These are phyloP conservation scores for Sanghuangporus weigelae DNA, from an alignment of 1,284 basidiomycete genomes.

Conservation along the genomic window DNA sequence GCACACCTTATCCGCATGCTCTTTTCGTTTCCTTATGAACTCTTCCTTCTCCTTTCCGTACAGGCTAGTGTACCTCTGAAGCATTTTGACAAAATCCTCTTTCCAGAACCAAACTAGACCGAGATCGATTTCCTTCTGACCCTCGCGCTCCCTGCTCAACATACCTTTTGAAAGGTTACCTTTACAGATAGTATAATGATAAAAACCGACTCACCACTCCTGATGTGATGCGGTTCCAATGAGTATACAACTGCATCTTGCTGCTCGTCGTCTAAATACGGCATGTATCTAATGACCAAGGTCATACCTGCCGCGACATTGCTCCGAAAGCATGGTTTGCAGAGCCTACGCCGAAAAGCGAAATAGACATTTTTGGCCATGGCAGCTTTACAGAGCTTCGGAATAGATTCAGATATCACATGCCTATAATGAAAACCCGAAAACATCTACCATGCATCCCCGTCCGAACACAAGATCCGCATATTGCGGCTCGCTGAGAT, in stretches of 20 bases:
- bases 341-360: not conserved
- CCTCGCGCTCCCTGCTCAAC: not conserved
- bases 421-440: not conserved
- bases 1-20: not conserved
- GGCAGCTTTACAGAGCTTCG: not conserved
- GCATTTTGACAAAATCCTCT: not conserved
- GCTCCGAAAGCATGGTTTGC: not conserved
- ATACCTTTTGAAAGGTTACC: not conserved
- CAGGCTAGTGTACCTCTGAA: not conserved
- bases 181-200: too few relatives aligned
- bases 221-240: too few relatives aligned
- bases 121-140: not conserved
- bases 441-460: slow-evolving; percentile 24
- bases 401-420: not conserved
- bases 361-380: not conserved
- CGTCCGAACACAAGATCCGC: slow-evolving; percentile 25
- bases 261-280: not conserved
- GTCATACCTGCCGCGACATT: not conserved
- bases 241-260: too few relatives aligned
- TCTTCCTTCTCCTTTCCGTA: not conserved
- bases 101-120: not conserved
- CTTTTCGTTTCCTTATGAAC: not conserved
- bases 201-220: too few relatives aligned
- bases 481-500: slow-evolving; percentile 30
- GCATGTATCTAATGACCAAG: not conserved